Base-by-base conservation (phyloP, 2,329 filamentous ascomycete genomes). In the Trichoderma breve region DNA sequence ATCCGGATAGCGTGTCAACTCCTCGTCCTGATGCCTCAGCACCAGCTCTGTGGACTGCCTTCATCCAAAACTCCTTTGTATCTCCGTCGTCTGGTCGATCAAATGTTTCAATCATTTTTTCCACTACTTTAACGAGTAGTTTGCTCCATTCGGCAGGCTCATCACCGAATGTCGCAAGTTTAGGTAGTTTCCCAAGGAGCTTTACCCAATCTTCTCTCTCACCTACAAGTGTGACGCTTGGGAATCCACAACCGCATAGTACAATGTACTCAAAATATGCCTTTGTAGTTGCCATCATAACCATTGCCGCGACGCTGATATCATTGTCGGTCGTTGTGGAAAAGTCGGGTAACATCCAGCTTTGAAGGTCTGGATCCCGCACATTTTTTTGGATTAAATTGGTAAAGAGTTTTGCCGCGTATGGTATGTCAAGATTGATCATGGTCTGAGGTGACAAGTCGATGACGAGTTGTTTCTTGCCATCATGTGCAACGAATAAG, bases 11-110 rank as follows among this genome's bases (percentile, higher is more conserved):
- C 9, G 66, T 58, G 14, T 64, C 43, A 0, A 72, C 3, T 30
- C 57, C 69, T 3, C 57, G 61, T 3, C 65, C 66, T n/a, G 74
- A 74, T 4, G 36, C 72, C 9, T 58, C 64, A 3, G 6, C 11
- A 2, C 74, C 73, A 21, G 63, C 43, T 55, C 70, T 34, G 32
- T 75, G 72, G 6, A 73, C 73, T 32, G 74, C 74, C 14, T 72
- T 70, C 73, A 74, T 75, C 74, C 74, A 73, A 21, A 75, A 75
- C 21, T 69, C 61, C 53, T 75, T 73, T 8, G 71, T 61, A n/a
- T 15, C 47, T 26, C 70, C 24, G 24, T 71, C 60, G 2, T 74
- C 34, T 24, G 74, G 71, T n/a, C 24, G 53, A 28, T 75, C 71
- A 58, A 73, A 75, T 14, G 73, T 73, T 11, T 71, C 73, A 28